These are phyloP conservation scores for Epithemia pelagica DNA, from an alignment of 108 stramenopile genomes.

Conservation along the genomic window DNA sequence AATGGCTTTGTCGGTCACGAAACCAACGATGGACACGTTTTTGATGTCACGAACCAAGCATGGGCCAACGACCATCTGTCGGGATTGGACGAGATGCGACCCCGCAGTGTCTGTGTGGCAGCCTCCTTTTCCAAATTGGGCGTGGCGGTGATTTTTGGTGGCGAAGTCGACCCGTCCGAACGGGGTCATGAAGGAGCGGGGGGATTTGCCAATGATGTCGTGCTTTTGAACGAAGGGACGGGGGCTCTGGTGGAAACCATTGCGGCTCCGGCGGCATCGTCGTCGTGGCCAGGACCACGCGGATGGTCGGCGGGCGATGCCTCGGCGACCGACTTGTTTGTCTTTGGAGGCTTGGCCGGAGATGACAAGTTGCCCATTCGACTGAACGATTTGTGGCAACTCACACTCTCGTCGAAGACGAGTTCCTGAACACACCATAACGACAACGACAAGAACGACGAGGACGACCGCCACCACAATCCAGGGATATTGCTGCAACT, in stretches of 20 bases:
- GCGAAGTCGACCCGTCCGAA: constrained; percentile 61
- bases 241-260: constrained; percentile 17
- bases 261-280: background rate
- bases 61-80: constrained; percentile 26
- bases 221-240: constrained; percentile 28
- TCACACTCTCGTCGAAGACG: background rate
- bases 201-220: constrained; percentile 52
- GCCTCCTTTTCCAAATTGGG: constrained; percentile 33
- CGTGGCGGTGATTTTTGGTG: constrained; percentile 51
- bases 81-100: constrained; percentile 28
- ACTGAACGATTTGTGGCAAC: constrained; percentile 47
- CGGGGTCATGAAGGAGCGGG: constrained; percentile 69
- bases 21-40: constrained; percentile 57
- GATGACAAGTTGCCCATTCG: constrained; percentile 43
- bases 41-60: constrained; percentile 10
- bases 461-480: too few species aligned
- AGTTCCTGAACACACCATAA: too few species aligned
- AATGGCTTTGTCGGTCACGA: constrained; percentile 64
- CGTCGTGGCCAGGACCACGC: constrained; percentile 31
- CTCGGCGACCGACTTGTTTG: constrained; percentile 21
- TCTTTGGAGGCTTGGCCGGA: constrained; percentile 65
- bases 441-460: too few species aligned
- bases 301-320: constrained; percentile 49
- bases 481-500: too few species aligned
- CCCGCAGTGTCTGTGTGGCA: constrained; percentile 48